Base-by-base conservation (phyloP, 768 basidiomycete species). In the Candolleomyces aberdarensis region DNA sequence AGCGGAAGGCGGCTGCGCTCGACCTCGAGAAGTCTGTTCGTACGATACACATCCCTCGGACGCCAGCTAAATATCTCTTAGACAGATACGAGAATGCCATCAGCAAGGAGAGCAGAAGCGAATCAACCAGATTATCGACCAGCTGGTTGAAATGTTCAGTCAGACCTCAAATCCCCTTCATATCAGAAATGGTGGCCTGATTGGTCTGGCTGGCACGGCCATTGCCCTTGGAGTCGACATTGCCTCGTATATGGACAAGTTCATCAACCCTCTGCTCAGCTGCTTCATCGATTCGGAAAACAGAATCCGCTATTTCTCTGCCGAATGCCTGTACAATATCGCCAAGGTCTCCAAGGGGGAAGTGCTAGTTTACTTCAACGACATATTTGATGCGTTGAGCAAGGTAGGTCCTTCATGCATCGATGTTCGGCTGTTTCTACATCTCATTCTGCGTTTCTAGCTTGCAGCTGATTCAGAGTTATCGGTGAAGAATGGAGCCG, bases 401-500 rank as follows among this genome's bases (percentile, higher is more conserved):
- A 98, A 98, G 81, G 96, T 96, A 67, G 84, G 67, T n/a, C 8
- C n/a, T 44, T 56, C 40, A 51, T 40, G 48, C 22, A 15, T 17
- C 44, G 40, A 17, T 19, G 57, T 29, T 57, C 58, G 53, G 43
- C 57, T 60, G 46, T 51, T 53, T 52, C 39, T 51, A 41, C 32
- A n/a, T 56, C 54, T 48, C 64, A 20, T 63, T 49, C 29, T 43
- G 49, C 26, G 57, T 67, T 43, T 58, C 19, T 69, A 98, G 96
- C 92, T 99, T 62, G 92, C 94, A 9, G 93, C 96, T 20, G 97
- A 99, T 72, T 91, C 94, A 0, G 96, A 98, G 66, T 68, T 92
- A 41, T 96, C 97, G 2, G 96, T 99, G 62, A 96, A 97, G 84
- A 98, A 98, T 69, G 96, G 96, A 1, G 96, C 97, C 1, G 97